Conservation (phyloP, 140 eudicot genomes). For the Cichorium intybus region DNA sequence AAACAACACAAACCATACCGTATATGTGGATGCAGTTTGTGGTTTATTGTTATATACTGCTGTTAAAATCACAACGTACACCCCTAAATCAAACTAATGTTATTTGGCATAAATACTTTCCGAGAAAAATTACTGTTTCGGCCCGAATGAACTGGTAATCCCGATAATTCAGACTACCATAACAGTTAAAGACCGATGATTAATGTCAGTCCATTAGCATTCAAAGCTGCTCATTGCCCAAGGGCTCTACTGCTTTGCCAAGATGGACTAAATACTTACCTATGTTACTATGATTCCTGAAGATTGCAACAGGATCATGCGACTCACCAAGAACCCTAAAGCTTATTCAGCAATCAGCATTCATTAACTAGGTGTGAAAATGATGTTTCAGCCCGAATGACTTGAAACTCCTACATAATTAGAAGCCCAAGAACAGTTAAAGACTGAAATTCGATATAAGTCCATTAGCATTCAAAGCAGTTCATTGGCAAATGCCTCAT, state of each 20-base stretch:
- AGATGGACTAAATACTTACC: conserved; percentile 37
- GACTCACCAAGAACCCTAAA: neutral
- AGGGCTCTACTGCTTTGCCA: conserved; percentile 42
- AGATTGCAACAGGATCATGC: too few relatives aligned
- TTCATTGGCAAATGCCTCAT: conserved; percentile 37
- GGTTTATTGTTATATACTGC: too few relatives aligned
- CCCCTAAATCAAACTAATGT: too few relatives aligned
- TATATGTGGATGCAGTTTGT: too few relatives aligned
- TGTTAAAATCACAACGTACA: too few relatives aligned
- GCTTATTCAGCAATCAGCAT: neutral
- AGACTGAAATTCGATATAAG: conserved; percentile 31
- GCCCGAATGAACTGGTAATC: conserved; percentile 33
- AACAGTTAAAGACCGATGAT: conserved; percentile 33
- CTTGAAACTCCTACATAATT: conserved; percentile 17
- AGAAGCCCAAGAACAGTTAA: conserved; percentile 35
- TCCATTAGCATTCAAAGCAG: conserved; percentile 77
- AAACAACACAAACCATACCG: too few relatives aligned
- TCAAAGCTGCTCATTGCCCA: conserved; percentile 31
- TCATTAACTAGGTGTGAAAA: neutral
- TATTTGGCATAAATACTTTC: too few relatives aligned
- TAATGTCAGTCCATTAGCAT: conserved; percentile 54
- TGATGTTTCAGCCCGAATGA: conserved; percentile 47
- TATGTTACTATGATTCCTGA: too few relatives aligned
- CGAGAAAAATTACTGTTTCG: neutral
- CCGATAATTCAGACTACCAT: conserved; percentile 1